Conservation (phyloP, 2,329 filamentous ascomycete species). For the Alternaria dauci region DNA sequence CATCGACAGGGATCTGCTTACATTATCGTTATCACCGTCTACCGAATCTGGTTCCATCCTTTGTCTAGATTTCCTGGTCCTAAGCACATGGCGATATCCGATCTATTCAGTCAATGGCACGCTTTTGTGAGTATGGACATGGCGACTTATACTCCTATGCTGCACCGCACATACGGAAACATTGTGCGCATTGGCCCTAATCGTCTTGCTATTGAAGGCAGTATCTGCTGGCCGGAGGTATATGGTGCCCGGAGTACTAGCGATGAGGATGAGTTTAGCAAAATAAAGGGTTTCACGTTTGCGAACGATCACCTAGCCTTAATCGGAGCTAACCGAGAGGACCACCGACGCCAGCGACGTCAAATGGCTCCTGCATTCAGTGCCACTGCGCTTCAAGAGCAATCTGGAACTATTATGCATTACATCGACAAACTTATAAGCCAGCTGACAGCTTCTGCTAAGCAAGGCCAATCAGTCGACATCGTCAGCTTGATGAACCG, state of each 20-base stretch:
- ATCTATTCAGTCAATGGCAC: neutral
- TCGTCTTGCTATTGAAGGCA: slow-evolving; percentile 1
- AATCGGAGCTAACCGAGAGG: slow-evolving; percentile 1
- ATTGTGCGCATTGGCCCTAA: slow-evolving; percentile 7
- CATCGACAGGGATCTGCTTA: too few species aligned
- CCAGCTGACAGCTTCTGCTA: too few species aligned
- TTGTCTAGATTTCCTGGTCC: neutral
- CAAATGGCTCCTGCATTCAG: neutral
- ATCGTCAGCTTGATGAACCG: slow-evolving; percentile 29
- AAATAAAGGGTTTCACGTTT: neutral
- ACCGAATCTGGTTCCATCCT: slow-evolving; percentile 2
- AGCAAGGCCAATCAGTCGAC: too few species aligned
- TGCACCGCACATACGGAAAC: neutral
- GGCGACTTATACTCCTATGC: too few species aligned
- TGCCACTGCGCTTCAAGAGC: neutral
- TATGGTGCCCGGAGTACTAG: slow-evolving; percentile 1
- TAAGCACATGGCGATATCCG: neutral
- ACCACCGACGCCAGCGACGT: slow-evolving; percentile 7
- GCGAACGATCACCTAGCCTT: slow-evolving; percentile 3
- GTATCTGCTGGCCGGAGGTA: slow-evolving; percentile 5
- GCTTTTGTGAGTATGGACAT: neutral
- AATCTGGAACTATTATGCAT: neutral
- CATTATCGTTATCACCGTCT: too few species aligned
- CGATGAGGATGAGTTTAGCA: neutral
- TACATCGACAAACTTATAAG: slow-evolving; percentile 7